Evolutionary conservation across 116 monocot species (phyloP).

Genomic region (Papilionanthe hybrid): DNA sequence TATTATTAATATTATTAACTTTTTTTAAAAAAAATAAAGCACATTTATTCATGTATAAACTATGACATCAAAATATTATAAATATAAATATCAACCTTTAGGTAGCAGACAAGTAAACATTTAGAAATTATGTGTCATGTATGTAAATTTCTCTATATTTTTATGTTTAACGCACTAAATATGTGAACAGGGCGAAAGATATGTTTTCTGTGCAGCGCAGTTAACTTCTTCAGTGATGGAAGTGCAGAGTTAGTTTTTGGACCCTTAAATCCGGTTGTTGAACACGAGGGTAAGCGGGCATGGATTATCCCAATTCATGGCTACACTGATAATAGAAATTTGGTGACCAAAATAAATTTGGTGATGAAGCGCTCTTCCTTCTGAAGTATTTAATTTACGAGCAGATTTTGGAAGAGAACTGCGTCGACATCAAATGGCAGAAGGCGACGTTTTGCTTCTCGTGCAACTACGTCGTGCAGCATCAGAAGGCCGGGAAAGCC

Average conservation of each 20-base stretch:
- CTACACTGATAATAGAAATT: not conserved
- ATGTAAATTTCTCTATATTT: too few species aligned
- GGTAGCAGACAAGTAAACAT: too few species aligned
- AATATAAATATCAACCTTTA: too few species aligned
- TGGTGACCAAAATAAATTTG: not conserved
- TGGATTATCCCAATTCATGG: not conserved
- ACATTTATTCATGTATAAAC: too few species aligned
- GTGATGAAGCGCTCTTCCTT: constrained; percentile 9
- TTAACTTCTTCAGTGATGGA: constrained; percentile 8
- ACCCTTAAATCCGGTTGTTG: constrained; percentile 7
- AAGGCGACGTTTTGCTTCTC: constrained; percentile 12
- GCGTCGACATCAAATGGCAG: constrained; percentile 17
- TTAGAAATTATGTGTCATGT: too few species aligned
- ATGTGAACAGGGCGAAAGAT: not conserved
- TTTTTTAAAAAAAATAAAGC: too few species aligned
- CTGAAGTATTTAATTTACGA: not conserved
- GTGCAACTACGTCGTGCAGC: constrained; percentile 15
- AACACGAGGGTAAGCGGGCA: not conserved
- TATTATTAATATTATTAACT: too few species aligned
- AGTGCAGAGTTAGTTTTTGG: constrained; percentile 12
- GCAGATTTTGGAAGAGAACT: constrained; percentile 9
- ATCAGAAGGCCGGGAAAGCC: constrained; percentile 15
- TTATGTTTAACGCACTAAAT: too few species aligned
- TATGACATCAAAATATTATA: too few species aligned
- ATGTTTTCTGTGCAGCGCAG: not conserved